These are phyloP conservation scores for Hypholoma fasciculare DNA, from an alignment of 768 basidiomycete species.

Conservation along the genomic window DNA sequence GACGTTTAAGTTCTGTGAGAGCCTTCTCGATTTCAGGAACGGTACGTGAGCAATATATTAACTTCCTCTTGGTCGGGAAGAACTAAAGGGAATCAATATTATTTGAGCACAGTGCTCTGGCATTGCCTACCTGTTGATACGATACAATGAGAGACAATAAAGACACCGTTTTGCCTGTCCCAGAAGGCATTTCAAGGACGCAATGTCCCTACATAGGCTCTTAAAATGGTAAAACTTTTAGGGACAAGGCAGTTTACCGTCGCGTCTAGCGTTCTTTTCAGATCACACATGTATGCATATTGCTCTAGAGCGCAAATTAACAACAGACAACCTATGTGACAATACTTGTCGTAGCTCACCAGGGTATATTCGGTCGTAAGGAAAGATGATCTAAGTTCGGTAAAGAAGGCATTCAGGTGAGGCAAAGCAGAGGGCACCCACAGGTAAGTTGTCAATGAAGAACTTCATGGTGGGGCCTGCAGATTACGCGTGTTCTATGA, in stretches of 20 bases:
- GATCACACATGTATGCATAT: constrained; percentile 99
- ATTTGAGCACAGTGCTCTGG: not conserved
- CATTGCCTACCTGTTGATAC: constrained; percentile 79
- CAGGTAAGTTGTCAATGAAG: constrained; percentile 78
- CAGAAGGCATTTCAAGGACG: constrained; percentile 99
- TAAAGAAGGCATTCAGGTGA: not conserved
- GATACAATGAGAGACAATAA: constrained; percentile 94
- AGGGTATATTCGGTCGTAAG: constrained; percentile 95
- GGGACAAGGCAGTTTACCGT: constrained; percentile 50
- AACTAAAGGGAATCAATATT: constrained; percentile 53
- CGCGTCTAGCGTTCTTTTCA: constrained; percentile 95
- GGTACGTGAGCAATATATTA: constrained; percentile 98
- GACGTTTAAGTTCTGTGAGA: constrained; percentile 87
- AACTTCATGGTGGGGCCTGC: constrained; percentile 62
- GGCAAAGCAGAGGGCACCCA: constrained; percentile 31
- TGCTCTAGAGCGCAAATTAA: constrained; percentile 63
- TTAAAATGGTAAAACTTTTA: not conserved
- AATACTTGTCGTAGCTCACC: constrained; percentile 46
- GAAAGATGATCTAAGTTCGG: constrained; percentile 73
- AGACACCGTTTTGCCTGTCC: constrained; percentile 98
- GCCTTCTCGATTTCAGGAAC: constrained; percentile 99
- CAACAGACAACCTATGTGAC: not conserved
- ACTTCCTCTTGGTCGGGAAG: constrained; percentile 88
- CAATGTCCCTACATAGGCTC: constrained; percentile 79
- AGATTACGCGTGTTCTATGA: not conserved